phyloP scores from a whole-genome alignment of 768 basidiomycete genomes.

The Collybiopsis luxurians region DNA sequence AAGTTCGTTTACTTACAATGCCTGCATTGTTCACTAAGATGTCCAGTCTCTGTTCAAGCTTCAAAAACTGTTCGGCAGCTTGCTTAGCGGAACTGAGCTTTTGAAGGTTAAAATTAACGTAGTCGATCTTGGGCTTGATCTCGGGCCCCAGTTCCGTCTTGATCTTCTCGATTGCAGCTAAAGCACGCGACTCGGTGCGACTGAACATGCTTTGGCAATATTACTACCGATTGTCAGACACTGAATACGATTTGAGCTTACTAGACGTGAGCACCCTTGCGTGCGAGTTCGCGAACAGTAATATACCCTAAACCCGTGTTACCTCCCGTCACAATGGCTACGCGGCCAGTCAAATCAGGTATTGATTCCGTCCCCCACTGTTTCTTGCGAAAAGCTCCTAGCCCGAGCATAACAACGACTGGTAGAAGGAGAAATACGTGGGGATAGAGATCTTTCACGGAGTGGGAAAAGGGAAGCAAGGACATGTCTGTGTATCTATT shows the following conservation, averaged over 20 bases:
- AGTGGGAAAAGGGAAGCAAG: no score
- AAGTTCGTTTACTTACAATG: conserved; percentile 9
- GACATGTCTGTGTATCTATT: no score
- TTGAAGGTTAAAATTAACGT: conserved; percentile 8
- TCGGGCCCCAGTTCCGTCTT: conserved; percentile 1
- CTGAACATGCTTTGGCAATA: not conserved
- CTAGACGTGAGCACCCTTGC: conserved; percentile 11
- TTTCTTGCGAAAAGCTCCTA: not conserved
- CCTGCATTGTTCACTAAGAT: conserved; percentile 14
- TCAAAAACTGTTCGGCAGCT: conserved; percentile 11
- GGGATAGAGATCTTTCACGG: not conserved
- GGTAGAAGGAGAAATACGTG: not conserved
- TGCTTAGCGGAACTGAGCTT: conserved; percentile 5
- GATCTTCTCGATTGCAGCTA: conserved; percentile 7
- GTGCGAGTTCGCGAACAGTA: conserved; percentile 11
- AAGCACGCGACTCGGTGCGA: conserved; percentile 3
- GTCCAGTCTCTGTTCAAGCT: conserved; percentile 8
- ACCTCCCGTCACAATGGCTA: conserved; percentile 11
- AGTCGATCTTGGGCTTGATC: not conserved
- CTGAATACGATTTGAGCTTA: not conserved
- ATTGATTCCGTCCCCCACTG: not conserved
- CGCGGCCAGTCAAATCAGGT: conserved; percentile 1
- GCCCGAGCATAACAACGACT: not conserved
- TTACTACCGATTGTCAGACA: not conserved
- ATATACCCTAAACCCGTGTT: conserved; percentile 11